Conservation (phyloP, 2,329 filamentous ascomycete species). For the Clonostachys rhizophaga region DNA sequence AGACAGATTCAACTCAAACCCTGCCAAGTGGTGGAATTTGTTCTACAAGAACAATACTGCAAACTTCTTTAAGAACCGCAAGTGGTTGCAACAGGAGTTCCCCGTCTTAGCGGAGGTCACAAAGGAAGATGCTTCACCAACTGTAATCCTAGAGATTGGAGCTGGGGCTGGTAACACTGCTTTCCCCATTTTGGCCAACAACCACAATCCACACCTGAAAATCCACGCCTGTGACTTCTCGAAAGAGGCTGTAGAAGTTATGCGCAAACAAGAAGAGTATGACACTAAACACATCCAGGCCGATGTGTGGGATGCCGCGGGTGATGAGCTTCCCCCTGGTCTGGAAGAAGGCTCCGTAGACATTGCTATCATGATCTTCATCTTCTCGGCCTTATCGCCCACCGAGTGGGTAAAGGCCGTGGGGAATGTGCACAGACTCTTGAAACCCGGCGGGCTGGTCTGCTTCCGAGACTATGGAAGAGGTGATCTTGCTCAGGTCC, state of each 20-base stretch:
- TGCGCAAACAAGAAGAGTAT: conserved; percentile 76
- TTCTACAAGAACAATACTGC: conserved; percentile 98
- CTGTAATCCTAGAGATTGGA: conserved; percentile 81
- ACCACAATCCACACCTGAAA: conserved; percentile 75
- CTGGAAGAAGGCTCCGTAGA: conserved; percentile 78
- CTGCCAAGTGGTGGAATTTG: conserved; percentile 95
- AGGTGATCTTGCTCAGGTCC: conserved; percentile 91
- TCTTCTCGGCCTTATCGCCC: conserved; percentile 89
- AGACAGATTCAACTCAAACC: conserved; percentile 83
- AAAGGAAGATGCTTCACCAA: conserved; percentile 60
- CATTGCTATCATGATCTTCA: conserved; percentile 91
- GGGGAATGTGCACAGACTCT: conserved; percentile 71
- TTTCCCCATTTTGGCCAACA: conserved; percentile 82
- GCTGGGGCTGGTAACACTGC: conserved; percentile 96
- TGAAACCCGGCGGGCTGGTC: conserved; percentile 91
- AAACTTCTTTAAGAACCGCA: conserved; percentile 98
- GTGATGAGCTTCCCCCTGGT: conserved; percentile 68
- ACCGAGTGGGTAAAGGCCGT: conserved; percentile 80
- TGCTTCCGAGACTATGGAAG: conserved; percentile 96
- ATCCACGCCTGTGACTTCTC: conserved; percentile 96
- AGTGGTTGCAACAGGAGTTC: conserved; percentile 96
- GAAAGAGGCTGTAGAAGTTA: conserved; percentile 90
- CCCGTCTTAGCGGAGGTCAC: conserved; percentile 79
- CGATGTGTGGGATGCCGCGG: conserved; percentile 90
- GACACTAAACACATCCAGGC: conserved; percentile 69